Evolutionary conservation across 345 rosid genomes (phyloP).

Genomic region (Salix suchowensis): DNA sequence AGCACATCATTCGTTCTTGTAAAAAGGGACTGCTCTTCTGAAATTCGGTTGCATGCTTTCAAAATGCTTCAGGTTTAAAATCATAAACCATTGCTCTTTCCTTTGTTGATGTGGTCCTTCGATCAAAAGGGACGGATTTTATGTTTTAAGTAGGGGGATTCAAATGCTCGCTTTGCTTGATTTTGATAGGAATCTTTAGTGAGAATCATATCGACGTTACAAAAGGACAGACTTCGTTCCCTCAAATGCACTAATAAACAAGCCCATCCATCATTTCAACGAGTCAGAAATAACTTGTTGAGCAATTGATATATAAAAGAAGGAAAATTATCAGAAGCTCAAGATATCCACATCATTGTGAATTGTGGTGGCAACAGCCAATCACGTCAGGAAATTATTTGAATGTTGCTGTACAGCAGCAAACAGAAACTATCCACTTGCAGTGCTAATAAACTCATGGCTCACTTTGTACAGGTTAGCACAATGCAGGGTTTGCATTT

Average conservation of each 20-base stretch:
- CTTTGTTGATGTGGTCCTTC: neutral
- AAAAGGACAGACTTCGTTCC: neutral
- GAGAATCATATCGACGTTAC: neutral
- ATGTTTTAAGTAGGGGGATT: neutral
- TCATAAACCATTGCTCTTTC: conserved; percentile 8
- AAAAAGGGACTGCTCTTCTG: conserved; percentile 77
- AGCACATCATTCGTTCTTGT: conserved; percentile 65
- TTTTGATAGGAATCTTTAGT: neutral
- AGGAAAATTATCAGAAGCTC: too few relatives aligned
- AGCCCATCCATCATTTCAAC: neutral
- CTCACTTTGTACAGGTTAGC: too few relatives aligned
- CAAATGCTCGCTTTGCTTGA: neutral
- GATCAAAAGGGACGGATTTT: too few relatives aligned
- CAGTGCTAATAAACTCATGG: too few relatives aligned
- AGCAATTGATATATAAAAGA: too few relatives aligned
- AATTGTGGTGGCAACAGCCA: too few relatives aligned
- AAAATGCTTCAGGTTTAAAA: conserved; percentile 85
- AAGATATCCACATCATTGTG: too few relatives aligned
- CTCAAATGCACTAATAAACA: neutral
- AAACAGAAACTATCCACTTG: too few relatives aligned
- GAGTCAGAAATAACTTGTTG: neutral
- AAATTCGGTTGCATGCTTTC: conserved; percentile 81
- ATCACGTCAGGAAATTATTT: too few relatives aligned
- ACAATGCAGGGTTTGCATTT: neutral
- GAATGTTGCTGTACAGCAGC: neutral